Evolutionary conservation across 768 basidiomycete species (phyloP).

Genomic region (Kwoniella heveanensis): DNA sequence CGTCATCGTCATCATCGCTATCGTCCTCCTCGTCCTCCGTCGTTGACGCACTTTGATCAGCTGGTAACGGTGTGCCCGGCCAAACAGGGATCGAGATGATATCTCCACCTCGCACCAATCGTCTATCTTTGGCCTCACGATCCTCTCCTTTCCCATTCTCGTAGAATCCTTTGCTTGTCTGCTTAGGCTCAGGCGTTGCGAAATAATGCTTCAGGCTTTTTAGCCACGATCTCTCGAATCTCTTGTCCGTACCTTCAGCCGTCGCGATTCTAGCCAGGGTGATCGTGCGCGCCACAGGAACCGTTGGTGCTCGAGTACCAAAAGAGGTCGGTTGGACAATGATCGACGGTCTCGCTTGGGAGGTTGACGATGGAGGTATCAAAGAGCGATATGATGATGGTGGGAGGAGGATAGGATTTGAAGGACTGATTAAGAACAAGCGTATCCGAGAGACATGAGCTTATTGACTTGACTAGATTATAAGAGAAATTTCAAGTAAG

Average conservation of each 20-base stretch:
- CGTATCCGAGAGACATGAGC: too few relatives aligned
- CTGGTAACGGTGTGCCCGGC: slow-evolving; percentile 56
- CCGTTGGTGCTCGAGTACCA: slow-evolving; percentile 42
- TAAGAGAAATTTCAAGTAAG: too few relatives aligned
- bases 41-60: slow-evolving; percentile 54
- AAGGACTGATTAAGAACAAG: slow-evolving; percentile 35
- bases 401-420: slow-evolving; percentile 46
- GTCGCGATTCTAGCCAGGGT: slow-evolving; percentile 50
- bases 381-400: slow-evolving; percentile 43
- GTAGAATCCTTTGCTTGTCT: slow-evolving; percentile 10
- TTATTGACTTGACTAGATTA: too few relatives aligned
- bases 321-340: slow-evolving; percentile 44
- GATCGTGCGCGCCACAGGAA: slow-evolving; percentile 50
- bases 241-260: slow-evolving; percentile 46
- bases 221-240: slow-evolving; percentile 49
- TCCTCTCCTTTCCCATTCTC: slow-evolving; percentile 15
- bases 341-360: slow-evolving; percentile 10
- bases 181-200: not conserved
- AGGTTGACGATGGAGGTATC: slow-evolving; percentile 9
- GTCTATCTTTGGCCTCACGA: slow-evolving; percentile 2
- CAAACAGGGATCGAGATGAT: slow-evolving; percentile 47
- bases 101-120: slow-evolving; percentile 48
- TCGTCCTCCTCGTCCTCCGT: slow-evolving; percentile 63
- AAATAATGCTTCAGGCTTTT: slow-evolving; percentile 38
- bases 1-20: slow-evolving; percentile 8